Percentiles rank a stretch among this genome's conserved stretches.
These are phyloP conservation scores for Coffea humblotiana DNA, from an alignment of 305 asterid species.

Conservation along the genomic window DNA sequence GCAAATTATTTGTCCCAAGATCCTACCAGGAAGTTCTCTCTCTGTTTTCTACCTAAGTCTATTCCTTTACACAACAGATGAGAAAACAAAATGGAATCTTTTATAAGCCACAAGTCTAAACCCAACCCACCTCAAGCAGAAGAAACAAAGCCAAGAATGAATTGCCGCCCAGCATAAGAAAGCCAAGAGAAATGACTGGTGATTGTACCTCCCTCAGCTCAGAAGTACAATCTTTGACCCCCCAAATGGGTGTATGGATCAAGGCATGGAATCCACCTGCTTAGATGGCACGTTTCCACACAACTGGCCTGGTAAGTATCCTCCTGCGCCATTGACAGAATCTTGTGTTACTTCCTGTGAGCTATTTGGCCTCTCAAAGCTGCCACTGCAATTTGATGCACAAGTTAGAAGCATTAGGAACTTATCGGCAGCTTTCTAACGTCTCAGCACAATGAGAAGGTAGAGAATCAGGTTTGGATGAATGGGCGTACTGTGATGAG, in stretches of 20 bases:
- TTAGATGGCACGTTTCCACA: conserved; percentile 35
- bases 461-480: conserved; percentile 39
- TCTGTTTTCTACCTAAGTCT: conserved; percentile 10
- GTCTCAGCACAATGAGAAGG: conserved; percentile 30
- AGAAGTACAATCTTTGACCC: conserved; percentile 10
- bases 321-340: conserved; percentile 27
- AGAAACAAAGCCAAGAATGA: conserved; percentile 79
- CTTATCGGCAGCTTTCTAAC: conserved; percentile 4
- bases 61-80: conserved; percentile 17
- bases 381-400: conserved; percentile 23
- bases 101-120: neutral
- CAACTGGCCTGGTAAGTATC: conserved; percentile 29
- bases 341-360: conserved; percentile 33
- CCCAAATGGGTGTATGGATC: conserved; percentile 1
- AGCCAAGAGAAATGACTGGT: conserved; percentile 37
- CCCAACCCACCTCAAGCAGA: conserved; percentile 12
- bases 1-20: conserved; percentile 3
- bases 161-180: conserved; percentile 58
- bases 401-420: conserved; percentile 20
- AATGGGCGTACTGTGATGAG: conserved; percentile 29
- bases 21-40: conserved; percentile 1
- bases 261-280: conserved; percentile 27
- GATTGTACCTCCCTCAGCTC: conserved; percentile 18
- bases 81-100: neutral
- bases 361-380: conserved; percentile 39